Percentiles rank a stretch among this genome's conserved stretches.
These are phyloP conservation scores for Penicillium sp. DNA, from an alignment of 2,329 filamentous ascomycete genomes.

Conservation along the genomic window DNA sequence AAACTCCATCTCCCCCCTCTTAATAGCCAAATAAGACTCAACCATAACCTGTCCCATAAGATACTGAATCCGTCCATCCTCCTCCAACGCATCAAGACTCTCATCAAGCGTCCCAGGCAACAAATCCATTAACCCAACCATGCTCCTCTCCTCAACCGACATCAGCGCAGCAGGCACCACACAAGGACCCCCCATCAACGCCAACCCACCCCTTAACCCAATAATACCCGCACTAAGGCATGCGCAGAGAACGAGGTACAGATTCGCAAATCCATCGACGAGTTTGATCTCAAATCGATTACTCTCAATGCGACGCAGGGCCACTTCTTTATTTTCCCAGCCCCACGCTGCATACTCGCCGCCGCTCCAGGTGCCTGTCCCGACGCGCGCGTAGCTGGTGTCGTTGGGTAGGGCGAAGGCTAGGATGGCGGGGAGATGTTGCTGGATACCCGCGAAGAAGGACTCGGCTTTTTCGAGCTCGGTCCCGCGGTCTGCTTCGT, in stretches of 20 bases:
- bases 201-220: conserved; percentile 4
- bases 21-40: background rate
- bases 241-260: conserved; percentile 28
- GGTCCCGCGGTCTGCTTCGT: background rate
- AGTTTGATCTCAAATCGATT: conserved; percentile 33
- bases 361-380: conserved; percentile 31
- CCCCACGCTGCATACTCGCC: conserved; percentile 32
- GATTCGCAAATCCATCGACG: conserved; percentile 33
- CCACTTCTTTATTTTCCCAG: conserved; percentile 31
- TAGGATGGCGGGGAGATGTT: conserved; percentile 27
- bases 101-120: background rate
- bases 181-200: background rate
- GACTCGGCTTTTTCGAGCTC: conserved; percentile 6
- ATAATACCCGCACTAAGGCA: conserved; percentile 28
- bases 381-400: conserved; percentile 28
- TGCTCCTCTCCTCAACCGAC: background rate
- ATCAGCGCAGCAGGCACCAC: background rate
- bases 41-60: background rate
- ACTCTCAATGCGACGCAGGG: conserved; percentile 25
- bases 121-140: background rate
- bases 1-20: background rate
- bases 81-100: background rate
- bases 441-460: conserved; percentile 30
- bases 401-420: conserved; percentile 30
- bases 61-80: background rate